phyloP scores from a whole-genome alignment of 352 stramenopile genomes.

The Phytophthora fragariaefolia region DNA sequence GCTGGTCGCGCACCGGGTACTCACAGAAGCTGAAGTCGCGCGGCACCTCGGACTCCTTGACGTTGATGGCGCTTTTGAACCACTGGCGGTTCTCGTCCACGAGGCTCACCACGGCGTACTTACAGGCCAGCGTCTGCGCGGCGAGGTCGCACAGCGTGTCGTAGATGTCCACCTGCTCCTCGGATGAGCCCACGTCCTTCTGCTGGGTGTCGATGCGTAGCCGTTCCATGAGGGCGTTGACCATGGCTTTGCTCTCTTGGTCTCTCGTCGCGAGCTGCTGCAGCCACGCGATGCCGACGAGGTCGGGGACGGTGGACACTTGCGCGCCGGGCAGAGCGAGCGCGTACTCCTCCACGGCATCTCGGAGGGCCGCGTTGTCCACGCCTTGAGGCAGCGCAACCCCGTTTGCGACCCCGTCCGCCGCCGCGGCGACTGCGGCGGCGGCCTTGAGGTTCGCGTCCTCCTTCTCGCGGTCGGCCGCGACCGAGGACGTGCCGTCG shows the following conservation, averaged over 20 bases:
- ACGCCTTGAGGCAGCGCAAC: constrained; percentile 51
- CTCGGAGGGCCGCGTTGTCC: constrained; percentile 50
- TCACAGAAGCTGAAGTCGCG: constrained; percentile 89
- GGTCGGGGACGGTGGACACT: constrained; percentile 67
- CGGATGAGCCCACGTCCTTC: constrained; percentile 24
- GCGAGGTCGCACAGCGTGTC: constrained; percentile 83
- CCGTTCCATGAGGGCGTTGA: constrained; percentile 72
- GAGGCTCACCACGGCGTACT: constrained; percentile 86
- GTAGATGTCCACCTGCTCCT: constrained; percentile 84
- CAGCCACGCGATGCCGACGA: constrained; percentile 82
- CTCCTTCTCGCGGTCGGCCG: constrained; percentile 25
- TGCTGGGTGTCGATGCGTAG: constrained; percentile 55
- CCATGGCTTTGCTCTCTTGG: constrained; percentile 74
- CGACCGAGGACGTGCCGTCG: constrained; percentile 54
- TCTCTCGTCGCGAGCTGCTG: constrained; percentile 73
- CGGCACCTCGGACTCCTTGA: constrained; percentile 77
- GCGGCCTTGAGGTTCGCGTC: constrained; percentile 31
- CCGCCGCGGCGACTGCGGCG: constrained; percentile 18
- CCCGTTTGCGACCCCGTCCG: constrained; percentile 20
- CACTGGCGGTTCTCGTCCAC: constrained; percentile 95
- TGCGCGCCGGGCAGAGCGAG: constrained; percentile 65
- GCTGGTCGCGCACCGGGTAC: constrained; percentile 75
- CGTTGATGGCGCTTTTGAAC: constrained; percentile 92
- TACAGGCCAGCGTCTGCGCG: constrained; percentile 76
- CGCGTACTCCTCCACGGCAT: constrained; percentile 79